Evolutionary conservation across 2,329 filamentous ascomycete species (phyloP), one percentile per base, ranked within the genome.

Genomic region (Biscogniauxia mediterranea): DNA sequence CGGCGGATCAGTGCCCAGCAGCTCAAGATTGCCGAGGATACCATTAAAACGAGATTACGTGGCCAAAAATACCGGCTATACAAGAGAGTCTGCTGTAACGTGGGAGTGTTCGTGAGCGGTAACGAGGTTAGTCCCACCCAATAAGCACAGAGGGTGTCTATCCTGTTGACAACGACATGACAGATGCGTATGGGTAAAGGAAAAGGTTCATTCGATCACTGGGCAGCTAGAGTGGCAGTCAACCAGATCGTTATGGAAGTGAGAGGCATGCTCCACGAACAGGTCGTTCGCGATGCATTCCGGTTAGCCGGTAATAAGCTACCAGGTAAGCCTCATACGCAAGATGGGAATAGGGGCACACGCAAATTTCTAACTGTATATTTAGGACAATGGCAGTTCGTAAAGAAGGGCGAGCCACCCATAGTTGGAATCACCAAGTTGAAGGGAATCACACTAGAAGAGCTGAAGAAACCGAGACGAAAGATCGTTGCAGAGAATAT

Each of bases 161-260:
- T 23, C 46, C 62, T 54, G 53, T 56, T 69, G 60, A 71, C 54
- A 8, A 61, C 52, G 19, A 4, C 54, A 58, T 57, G 54, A 6
- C 66, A 89, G 87, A 90, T 92, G 76, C 90, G 95, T 85, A 99
- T 99, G 96, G 95, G 95, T 76, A 99, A 98, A 79, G 95, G 95
- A 79, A 99, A 99, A 77, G 95, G 95, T 69, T 91, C 89, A 64
- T 98, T 99, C 74, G 95, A 99, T 75, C 92, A 96, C 74, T 99
- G 95, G 95, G 93, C 94, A 4, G 87, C 90, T 21, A 88, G 94
- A 77, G 88, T 98, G 68, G 88, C 92, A 8, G 92, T 98, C 56
- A 97, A 91, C 78, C 91, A 95, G 76, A 87, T 99, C 55, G 81
- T 97, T 20, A 96, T 99, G 69, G 95, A 99, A 78, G 79, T 99